Conservation (phyloP, 257 asterid genomes). For the Rehmannia glutinosa region DNA sequence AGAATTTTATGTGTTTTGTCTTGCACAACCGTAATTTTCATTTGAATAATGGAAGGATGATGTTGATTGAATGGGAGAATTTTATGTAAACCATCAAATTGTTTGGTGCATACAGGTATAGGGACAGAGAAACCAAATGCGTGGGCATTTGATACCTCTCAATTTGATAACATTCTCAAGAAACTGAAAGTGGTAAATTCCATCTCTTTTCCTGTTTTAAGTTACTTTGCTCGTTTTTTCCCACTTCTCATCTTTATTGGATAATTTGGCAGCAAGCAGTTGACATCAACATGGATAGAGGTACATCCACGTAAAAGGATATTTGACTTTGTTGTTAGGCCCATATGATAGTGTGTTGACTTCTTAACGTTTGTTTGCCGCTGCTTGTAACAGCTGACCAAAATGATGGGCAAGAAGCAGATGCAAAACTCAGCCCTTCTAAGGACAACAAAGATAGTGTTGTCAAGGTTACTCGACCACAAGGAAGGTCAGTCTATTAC, state of each 20-base stretch:
- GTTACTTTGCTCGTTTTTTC: neutral
- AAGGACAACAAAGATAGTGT: conserved; percentile 28
- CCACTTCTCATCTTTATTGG: neutral
- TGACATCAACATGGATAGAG: conserved; percentile 50
- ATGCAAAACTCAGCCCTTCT: conserved; percentile 22
- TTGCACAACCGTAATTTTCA: neutral
- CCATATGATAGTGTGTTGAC: neutral
- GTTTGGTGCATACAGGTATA: conserved; percentile 45
- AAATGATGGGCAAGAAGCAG: conserved; percentile 27
- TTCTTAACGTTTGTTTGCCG: conserved; percentile 1
- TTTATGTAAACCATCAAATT: neutral
- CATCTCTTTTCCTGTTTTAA: neutral
- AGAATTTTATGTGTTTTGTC: neutral
- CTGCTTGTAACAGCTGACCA: conserved; percentile 31
- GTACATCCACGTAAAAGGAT: conserved; percentile 24
- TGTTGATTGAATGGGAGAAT: neutral
- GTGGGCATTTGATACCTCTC: conserved; percentile 98
- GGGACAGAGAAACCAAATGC: conserved; percentile 77
- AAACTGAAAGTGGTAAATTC: conserved; percentile 78
- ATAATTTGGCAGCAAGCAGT: conserved; percentile 57
- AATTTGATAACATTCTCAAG: conserved; percentile 90
- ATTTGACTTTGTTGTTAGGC: conserved; percentile 8
- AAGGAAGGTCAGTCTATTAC: conserved; percentile 66
- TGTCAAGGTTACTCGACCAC: conserved; percentile 79
- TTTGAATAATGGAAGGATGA: neutral